Evolutionary conservation across 2,329 filamentous ascomycete genomes (phyloP), one percentile per base, ranked within the genome.

Genomic region (Phialophora chinensis): DNA sequence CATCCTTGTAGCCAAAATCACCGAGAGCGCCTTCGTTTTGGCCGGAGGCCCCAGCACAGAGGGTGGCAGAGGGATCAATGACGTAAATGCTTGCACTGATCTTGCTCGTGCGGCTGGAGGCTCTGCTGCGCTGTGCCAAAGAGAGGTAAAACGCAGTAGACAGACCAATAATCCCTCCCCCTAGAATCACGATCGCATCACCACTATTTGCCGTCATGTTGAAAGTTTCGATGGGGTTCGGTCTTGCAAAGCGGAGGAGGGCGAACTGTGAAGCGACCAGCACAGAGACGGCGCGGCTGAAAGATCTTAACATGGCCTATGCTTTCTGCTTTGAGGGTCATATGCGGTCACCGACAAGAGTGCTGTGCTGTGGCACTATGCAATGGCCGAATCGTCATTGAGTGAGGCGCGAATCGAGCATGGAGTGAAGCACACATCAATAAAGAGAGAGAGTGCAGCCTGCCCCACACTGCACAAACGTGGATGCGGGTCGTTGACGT

Each of bases 111-210:
- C 42, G 42, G 42, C 42, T 47, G 42, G 42, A 47, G 42, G 14
- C 42, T 47, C 42, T 47, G 20, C 42, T 47, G 42, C 42, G 42
- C 42, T 47, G 42, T 47, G 42, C 42, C 42, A 47, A 47, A 47
- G 42, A 47, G 42, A 47, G 42, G 42, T 47, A 47, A 47, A 47
- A 47, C 42, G 42, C 42, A 47, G 42, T 47, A 47, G 42, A 47
- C 42, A 47, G 42, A 47, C 42, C 42, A 47, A 47, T 47, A 17
- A 47, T 47, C 20, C 42, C 42, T 47, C 42, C 42, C 42, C 42
- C 42, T 17, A 47, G 42, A 47, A 47, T 47, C 20, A 47, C 42
- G 11, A 20, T 47, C 42, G 42, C 42, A 47, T 47, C 42, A 47
- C 42, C 42, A 47, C 42, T 47, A 47, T 47, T 47, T 47, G 42